phyloP scores from a whole-genome alignment of 208 protist genomes.

The Angomonas deanei region DNA sequence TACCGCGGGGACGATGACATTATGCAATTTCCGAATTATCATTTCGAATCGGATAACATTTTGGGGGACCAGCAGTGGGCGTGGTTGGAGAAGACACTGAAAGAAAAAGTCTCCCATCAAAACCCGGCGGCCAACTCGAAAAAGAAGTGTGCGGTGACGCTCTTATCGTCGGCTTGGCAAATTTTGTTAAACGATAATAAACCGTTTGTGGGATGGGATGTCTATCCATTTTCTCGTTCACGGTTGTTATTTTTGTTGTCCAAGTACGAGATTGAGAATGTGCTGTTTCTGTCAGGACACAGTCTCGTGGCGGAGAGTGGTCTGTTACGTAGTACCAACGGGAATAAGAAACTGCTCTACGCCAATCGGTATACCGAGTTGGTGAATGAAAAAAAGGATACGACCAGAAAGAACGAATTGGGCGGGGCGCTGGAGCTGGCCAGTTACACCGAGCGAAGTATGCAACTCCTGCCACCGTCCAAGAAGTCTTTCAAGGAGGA shows the following conservation, averaged over 20 bases:
- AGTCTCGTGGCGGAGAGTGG: constrained; percentile 12
- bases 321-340: background rate
- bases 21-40: background rate
- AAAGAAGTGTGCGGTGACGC: constrained; percentile 42
- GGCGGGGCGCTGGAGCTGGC: background rate
- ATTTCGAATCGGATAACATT: constrained; percentile 32
- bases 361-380: background rate
- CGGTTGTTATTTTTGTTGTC: constrained; percentile 52
- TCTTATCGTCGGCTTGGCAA: constrained; percentile 68
- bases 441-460: constrained; percentile 2
- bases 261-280: constrained; percentile 27
- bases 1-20: background rate
- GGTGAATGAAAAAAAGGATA: background rate
- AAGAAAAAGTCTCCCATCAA: constrained; percentile 12
- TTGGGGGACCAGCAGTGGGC: constrained; percentile 73
- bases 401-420: too few relatives aligned
- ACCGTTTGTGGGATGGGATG: constrained; percentile 57
- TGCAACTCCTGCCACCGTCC: background rate
- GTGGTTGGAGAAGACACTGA: constrained; percentile 63
- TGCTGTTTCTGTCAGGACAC: constrained; percentile 77
- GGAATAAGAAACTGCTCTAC: constrained; percentile 2
- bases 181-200: constrained; percentile 76
- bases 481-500: background rate
- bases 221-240: constrained; percentile 41
- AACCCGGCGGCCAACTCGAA: constrained; percentile 1